Percentiles rank a stretch among this genome's conserved stretches.
phyloP scores from a whole-genome alignment of 208 protist species.

The Crithidia brevicula region DNA sequence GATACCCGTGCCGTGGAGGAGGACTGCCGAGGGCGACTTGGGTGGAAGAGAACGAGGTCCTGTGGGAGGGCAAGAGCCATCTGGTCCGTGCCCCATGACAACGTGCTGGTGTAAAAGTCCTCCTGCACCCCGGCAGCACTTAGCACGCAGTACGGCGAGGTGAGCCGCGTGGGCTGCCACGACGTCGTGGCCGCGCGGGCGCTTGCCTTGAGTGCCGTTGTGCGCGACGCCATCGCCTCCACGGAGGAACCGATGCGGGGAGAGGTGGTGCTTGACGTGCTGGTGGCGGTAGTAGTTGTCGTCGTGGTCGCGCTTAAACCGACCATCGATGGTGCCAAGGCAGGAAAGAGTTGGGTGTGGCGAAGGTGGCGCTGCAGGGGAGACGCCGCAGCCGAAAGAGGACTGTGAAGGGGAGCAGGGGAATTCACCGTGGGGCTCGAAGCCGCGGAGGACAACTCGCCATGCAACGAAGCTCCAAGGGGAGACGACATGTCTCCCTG shows the following conservation, averaged over 20 bases:
- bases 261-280: background rate
- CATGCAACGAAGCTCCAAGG: too few relatives aligned
- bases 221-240: slow-evolving; percentile 20
- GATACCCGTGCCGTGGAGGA: slow-evolving; percentile 36
- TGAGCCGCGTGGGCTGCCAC: slow-evolving; percentile 75
- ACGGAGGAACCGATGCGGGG: slow-evolving; percentile 1
- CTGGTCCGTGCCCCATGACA: slow-evolving; percentile 75
- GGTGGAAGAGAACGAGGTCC: slow-evolving; percentile 76
- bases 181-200: too few relatives aligned
- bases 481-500: too few relatives aligned
- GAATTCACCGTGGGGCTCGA: too few relatives aligned
- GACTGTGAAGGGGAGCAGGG: too few relatives aligned
- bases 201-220: too few relatives aligned
- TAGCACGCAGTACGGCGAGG: slow-evolving; percentile 78
- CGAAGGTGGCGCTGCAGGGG: slow-evolving; percentile 13
- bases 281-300: too few relatives aligned
- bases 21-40: slow-evolving; percentile 43
- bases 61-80: slow-evolving; percentile 67
- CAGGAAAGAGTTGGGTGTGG: slow-evolving; percentile 12
- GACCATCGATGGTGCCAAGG: background rate
- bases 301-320: too few relatives aligned
- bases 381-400: background rate
- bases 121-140: slow-evolving; percentile 68
- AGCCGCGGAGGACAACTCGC: too few relatives aligned
- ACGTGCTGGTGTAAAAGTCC: slow-evolving; percentile 79